Evolutionary conservation across 225 moss, liverwort and hornwort species (phyloP).

Genomic region (Anthoceros angustus): DNA sequence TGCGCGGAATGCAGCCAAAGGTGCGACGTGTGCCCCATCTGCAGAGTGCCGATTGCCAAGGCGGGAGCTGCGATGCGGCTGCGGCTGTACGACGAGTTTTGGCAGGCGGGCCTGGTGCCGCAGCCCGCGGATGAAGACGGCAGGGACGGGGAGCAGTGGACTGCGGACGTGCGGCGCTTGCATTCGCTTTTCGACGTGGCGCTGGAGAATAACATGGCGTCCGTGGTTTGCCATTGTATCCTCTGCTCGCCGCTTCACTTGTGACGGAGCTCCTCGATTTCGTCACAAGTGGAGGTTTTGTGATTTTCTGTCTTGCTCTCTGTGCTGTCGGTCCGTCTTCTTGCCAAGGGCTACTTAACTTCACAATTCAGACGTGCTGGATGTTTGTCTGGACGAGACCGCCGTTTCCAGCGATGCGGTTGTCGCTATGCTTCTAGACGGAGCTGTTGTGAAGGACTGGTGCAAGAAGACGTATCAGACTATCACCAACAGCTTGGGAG

Average conservation of each 20-base stretch:
- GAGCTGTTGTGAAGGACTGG: slow-evolving; percentile 97
- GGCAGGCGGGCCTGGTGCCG: slow-evolving; percentile 51
- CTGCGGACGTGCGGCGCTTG: slow-evolving; percentile 58
- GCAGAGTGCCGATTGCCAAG: slow-evolving; percentile 49
- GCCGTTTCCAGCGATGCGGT: slow-evolving; percentile 90
- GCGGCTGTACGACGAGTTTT: slow-evolving; percentile 75
- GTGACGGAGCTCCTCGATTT: not conserved
- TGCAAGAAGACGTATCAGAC: slow-evolving; percentile 55
- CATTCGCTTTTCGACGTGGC: slow-evolving; percentile 84
- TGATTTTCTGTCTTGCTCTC: not conserved
- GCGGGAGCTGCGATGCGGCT: slow-evolving; percentile 40
- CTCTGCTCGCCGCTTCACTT: slow-evolving; percentile 10
- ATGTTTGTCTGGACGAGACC: slow-evolving; percentile 95
- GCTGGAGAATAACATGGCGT: slow-evolving; percentile 77
- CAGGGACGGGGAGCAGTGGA: slow-evolving; percentile 33
- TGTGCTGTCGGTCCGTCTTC: not conserved
- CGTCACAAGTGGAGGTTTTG: not conserved
- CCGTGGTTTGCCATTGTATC: slow-evolving; percentile 94
- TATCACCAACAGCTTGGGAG: slow-evolving; percentile 38
- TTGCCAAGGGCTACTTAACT: slow-evolving; percentile 26
- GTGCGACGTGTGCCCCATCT: slow-evolving; percentile 66
- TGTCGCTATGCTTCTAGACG: slow-evolving; percentile 77
- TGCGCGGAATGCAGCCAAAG: slow-evolving; percentile 78
- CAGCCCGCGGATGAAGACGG: slow-evolving; percentile 21
- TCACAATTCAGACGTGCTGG: slow-evolving; percentile 52